Base-by-base conservation (phyloP, 208 protist genomes). In the Acanthamoeba castellanii region DNA sequence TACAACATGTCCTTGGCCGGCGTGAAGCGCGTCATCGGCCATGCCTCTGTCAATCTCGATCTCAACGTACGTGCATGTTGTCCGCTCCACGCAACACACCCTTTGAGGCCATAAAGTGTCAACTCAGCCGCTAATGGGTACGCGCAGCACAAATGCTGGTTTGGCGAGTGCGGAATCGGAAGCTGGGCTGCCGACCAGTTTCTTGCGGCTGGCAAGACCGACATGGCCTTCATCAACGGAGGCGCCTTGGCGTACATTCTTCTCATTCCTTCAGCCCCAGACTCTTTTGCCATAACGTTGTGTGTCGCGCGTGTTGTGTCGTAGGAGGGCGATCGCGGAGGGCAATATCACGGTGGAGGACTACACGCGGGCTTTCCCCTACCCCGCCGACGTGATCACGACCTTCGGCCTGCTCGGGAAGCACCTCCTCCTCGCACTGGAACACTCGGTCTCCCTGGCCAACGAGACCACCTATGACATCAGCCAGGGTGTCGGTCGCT, bases 381-480 rank as follows among this genome's bases (percentile, higher is more conserved):
- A 45, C 57, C 85, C 78, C 13, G 50, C 42, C 25, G 78, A 87
- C 37, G 4, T 64, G 47, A 18, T 87, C 45, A 25, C 37, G 37
- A 93, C 64, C 13, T 57, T 93, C 13, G 70, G 34, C 0, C 88
- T 93, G 27, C n/a, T 59, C 30, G 88, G 88, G 16, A 55, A 30
- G 32, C 52, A 50, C n/a, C n/a, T 93, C 18, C 47, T 93, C 8
- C 18, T 16, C 7, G 64, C 34, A 20, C 64, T 93, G 30, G 88
- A 93, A n/a, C 34, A 93, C 88, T 78, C 88, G 0, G 61, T 93
- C 0, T 78, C 34, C 16, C 50, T 93, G 13, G 88, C 45, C 45
- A 93, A 72, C 61, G 68, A 93, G 27, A 93, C 64, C 11, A 57
- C 61, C 2, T 59, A 78, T 22, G 68, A 93, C 50, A 93, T 93